Conservation (phyloP, 2,329 filamentous ascomycete genomes). For the Blastomyces gilchristii region DNA sequence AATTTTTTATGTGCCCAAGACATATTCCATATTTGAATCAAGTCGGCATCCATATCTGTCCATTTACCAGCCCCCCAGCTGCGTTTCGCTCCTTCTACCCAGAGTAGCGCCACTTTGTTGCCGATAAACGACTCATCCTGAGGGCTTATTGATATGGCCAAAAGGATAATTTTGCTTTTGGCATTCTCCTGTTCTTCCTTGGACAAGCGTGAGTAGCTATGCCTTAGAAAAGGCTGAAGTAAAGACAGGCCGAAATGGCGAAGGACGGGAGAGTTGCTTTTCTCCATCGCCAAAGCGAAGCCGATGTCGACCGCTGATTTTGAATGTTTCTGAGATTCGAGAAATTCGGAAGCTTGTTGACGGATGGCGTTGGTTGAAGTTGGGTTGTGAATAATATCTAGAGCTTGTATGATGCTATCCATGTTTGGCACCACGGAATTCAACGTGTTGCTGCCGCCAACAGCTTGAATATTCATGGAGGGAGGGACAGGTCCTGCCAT, state of each 20-base stretch:
- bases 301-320: slow-evolving; percentile 74
- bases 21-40: slow-evolving; percentile 67
- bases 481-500: slow-evolving; percentile 8
- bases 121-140: slow-evolving; percentile 73
- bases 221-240: slow-evolving; percentile 79
- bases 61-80: slow-evolving; percentile 77
- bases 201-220: slow-evolving; percentile 67
- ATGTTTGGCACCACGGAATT: slow-evolving; percentile 30
- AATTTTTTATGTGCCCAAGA: slow-evolving; percentile 65
- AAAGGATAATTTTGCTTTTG: slow-evolving; percentile 64
- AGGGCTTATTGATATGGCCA: slow-evolving; percentile 60
- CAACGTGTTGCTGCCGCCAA: slow-evolving; percentile 5
- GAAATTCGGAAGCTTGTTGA: slow-evolving; percentile 70
- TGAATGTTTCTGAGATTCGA: slow-evolving; percentile 74
- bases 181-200: slow-evolving; percentile 57
- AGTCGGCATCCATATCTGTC: slow-evolving; percentile 82
- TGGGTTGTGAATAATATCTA: slow-evolving; percentile 78
- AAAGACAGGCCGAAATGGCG: slow-evolving; percentile 90
- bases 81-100: slow-evolving; percentile 89
- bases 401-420: slow-evolving; percentile 61
- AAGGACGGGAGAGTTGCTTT: slow-evolving; percentile 64
- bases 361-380: slow-evolving; percentile 71
- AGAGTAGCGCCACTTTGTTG: slow-evolving; percentile 89
- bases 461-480: slow-evolving; percentile 8
- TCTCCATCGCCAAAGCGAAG: slow-evolving; percentile 68